Evolutionary conservation across 805 yeast genomes (phyloP), one percentile per base, ranked within the genome.

Genomic region (Metschnikowia baotianmanensis): DNA sequence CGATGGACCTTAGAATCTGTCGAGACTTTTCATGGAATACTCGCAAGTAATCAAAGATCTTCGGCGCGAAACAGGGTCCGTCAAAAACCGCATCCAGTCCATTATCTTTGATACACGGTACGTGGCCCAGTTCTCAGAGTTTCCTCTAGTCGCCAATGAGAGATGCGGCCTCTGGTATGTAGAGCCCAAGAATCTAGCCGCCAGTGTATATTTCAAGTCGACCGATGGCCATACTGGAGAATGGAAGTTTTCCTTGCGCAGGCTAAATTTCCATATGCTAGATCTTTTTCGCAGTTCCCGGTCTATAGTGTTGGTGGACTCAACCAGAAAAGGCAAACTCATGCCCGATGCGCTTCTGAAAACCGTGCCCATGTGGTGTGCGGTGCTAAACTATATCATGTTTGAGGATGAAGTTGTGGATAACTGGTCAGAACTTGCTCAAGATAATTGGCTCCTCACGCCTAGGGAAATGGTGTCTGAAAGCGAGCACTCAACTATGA

Each of bases 321-420:
- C 95, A 11, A 88, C 96, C 0, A 65, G 96, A 47, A 70, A 89
- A 29, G 96, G 96, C 2, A 89, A 88, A 56, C 62, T 75, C 19
- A 79, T 88, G 62, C 96, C 97, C 0, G 97, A 89, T 59, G 83
- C 96, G 0, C 60, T 87, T 6, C 82, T 89, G 52, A 89, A 89
- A 52, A 89, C 96, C 0, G 69, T 89, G 1, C 96, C 96, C 0
- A 85, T 87, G 1, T 89, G 97, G 97, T 85, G 95, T 61, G 85
- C 90, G 0, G 88, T 86, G 4, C 42, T 88, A 15, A 86, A 85
- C 53, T 59, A 60, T 26, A 65, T 83, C 1, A 61, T 79, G 58
- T 71, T 71, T 42, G 77, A 69, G 16, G 52, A 46, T 4, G 48
- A 45, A 15, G 51, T 24, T 1, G 8, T 33, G 43, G 3, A 8